Evolutionary conservation across 345 rosid species (phyloP).

Genomic region (Syzygium aqueum): DNA sequence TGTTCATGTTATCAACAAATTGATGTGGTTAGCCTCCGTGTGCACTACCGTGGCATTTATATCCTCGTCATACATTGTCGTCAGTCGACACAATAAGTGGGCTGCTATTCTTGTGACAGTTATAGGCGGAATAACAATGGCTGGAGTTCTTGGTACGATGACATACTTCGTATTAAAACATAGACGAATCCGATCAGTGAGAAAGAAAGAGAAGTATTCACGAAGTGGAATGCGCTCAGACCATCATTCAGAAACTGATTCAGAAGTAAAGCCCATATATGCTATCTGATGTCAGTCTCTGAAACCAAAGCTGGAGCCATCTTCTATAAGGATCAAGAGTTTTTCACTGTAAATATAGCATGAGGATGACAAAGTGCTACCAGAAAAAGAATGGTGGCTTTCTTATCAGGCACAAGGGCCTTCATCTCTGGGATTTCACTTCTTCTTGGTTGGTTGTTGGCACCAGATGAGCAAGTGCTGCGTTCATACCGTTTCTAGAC

Average conservation of each 20-base stretch:
- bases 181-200: conserved; percentile 36
- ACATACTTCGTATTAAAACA: conserved; percentile 71
- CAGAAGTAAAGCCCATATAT: conserved; percentile 64
- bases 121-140: conserved; percentile 64
- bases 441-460: neutral
- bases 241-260: conserved; percentile 42
- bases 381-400: neutral
- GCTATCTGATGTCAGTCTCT: conserved; percentile 39
- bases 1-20: conserved; percentile 74
- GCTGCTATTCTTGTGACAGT: conserved; percentile 74
- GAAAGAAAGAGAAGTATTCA: conserved; percentile 43
- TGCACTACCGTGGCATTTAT: conserved; percentile 74
- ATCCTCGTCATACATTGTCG: conserved; percentile 77
- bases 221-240: conserved; percentile 23
- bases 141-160: conserved; percentile 64
- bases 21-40: conserved; percentile 95
- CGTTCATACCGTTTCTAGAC: neutral
- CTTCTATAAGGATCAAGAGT: neutral
- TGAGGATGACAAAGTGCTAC: neutral
- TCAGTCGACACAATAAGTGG: conserved; percentile 56
- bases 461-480: neutral
- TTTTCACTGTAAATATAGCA: neutral
- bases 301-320: neutral
- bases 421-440: neutral
- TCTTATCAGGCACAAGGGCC: neutral